These are phyloP conservation scores for Starmerella powellii DNA, from an alignment of 805 yeast species.

Conservation along the genomic window DNA sequence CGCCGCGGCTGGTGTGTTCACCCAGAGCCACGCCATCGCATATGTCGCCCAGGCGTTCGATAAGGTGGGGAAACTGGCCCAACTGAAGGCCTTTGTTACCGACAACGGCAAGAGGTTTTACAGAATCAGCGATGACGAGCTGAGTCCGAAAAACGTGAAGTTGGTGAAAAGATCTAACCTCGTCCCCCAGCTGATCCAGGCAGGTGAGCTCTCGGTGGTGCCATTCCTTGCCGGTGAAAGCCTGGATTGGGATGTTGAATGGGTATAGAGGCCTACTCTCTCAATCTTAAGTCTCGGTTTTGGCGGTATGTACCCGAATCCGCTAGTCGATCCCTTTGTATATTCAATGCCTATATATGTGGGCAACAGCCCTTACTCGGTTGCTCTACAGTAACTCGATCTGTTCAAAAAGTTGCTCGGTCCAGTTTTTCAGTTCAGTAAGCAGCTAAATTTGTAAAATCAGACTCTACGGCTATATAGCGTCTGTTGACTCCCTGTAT, in stretches of 20 bases:
- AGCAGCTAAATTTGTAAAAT: too few relatives aligned
- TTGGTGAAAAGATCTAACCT: conserved; percentile 41
- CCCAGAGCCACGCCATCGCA: conserved; percentile 70
- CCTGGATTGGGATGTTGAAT: conserved; percentile 60
- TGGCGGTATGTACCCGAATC: too few relatives aligned
- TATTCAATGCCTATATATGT: too few relatives aligned
- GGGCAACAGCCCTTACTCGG: too few relatives aligned
- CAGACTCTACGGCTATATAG: too few relatives aligned
- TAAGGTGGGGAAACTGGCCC: conserved; percentile 46
- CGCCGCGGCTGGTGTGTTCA: conserved; percentile 96
- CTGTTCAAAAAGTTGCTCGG: too few relatives aligned
- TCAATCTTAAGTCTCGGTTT: background rate
- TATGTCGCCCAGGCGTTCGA: conserved; percentile 85
- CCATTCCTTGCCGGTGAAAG: conserved; percentile 79
- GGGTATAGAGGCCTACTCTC: conserved; percentile 41
- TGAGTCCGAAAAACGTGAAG: conserved; percentile 37
- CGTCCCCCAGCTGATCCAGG: conserved; percentile 47
- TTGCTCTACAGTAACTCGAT: too few relatives aligned
- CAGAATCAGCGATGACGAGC: conserved; percentile 37
- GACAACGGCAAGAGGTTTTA: conserved; percentile 66
- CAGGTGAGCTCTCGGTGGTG: conserved; percentile 45
- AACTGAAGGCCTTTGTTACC: conserved; percentile 61
- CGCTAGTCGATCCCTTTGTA: too few relatives aligned
- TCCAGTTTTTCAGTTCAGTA: too few relatives aligned
- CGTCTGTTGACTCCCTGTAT: too few relatives aligned